A percentile compares a stretch with the other conserved stretches of the same genome.
phyloP scores from a whole-genome alignment of 2,329 filamentous ascomycete genomes.

The Colletotrichum neosansevieriae region DNA sequence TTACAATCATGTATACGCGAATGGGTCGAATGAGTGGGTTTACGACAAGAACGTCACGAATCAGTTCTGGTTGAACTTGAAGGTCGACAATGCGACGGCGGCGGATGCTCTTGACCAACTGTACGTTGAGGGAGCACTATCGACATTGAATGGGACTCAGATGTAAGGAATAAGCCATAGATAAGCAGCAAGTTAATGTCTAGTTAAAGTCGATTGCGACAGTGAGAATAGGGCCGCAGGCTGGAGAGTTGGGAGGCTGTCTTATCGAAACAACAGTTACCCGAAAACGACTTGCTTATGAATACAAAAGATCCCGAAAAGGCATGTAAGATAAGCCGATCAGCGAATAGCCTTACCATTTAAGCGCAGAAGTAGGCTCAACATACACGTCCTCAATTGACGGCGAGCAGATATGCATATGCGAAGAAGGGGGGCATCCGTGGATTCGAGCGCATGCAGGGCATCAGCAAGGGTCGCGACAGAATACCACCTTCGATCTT shows the following conservation, averaged over 20 bases:
- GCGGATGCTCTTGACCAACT: conserved; percentile 47
- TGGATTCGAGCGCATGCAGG: conserved; percentile 2
- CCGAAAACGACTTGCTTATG: background rate
- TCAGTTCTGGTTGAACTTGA: conserved; percentile 56
- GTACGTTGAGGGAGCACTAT: conserved; percentile 45
- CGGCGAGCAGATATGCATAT: background rate
- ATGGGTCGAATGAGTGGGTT: conserved; percentile 60
- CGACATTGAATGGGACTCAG: background rate
- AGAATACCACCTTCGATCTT: conserved; percentile 36
- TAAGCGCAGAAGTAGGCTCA: background rate
- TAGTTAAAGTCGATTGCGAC: too few relatives aligned
- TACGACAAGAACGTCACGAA: conserved; percentile 49
- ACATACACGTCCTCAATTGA: background rate
- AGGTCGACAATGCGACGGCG: conserved; percentile 46
- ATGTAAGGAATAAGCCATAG: background rate
- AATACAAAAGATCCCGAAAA: background rate
- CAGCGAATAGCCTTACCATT: background rate
- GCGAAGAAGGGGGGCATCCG: conserved; percentile 16
- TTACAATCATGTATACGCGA: conserved; percentile 53
- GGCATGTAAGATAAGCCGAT: background rate
- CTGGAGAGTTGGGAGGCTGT: too few relatives aligned
- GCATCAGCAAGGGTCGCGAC: conserved; percentile 1
- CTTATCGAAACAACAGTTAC: background rate
- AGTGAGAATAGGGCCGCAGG: too few relatives aligned
- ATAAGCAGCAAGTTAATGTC: background rate